Evolutionary conservation across 805 yeast genomes (phyloP).

Genomic region (Kluyveromyces lactis): DNA sequence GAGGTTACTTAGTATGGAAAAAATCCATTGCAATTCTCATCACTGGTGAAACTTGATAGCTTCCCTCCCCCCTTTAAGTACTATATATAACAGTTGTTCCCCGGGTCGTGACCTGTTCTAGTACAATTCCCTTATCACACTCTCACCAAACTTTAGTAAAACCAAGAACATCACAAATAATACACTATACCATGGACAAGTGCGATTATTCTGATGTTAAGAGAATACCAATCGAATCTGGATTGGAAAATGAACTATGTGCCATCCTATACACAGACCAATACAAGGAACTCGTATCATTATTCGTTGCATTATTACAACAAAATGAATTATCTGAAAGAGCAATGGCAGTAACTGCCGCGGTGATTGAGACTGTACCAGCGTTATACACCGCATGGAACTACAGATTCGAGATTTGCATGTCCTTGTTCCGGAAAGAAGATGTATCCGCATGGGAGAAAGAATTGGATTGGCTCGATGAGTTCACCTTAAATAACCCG

Average conservation of each 20-base stretch:
- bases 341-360: slow-evolving; percentile 57
- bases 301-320: slow-evolving; percentile 50
- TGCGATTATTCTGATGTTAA: slow-evolving; percentile 35
- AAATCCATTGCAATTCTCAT: too few species aligned
- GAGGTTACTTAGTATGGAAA: too few species aligned
- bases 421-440: slow-evolving; percentile 28
- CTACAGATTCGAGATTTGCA: slow-evolving; percentile 49
- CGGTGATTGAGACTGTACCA: slow-evolving; percentile 60
- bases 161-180: too few species aligned
- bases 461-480: slow-evolving; percentile 77
- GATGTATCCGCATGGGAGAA: slow-evolving; percentile 21
- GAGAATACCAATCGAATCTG: slow-evolving; percentile 37
- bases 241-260: slow-evolving; percentile 39
- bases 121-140: too few species aligned
- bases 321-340: slow-evolving; percentile 58
- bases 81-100: too few species aligned
- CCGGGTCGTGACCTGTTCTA: too few species aligned
- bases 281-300: slow-evolving; percentile 53
- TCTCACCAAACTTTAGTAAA: too few species aligned
- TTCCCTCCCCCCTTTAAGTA: too few species aligned
- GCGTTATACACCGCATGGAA: slow-evolving; percentile 93
- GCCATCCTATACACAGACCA: slow-evolving; percentile 66
- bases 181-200: slow-evolving; percentile 15
- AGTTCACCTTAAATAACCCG: slow-evolving; percentile 62
- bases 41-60: too few species aligned